Conservation (phyloP, 1,284 basidiomycete species). For the Austroboletus rostrupii region DNA sequence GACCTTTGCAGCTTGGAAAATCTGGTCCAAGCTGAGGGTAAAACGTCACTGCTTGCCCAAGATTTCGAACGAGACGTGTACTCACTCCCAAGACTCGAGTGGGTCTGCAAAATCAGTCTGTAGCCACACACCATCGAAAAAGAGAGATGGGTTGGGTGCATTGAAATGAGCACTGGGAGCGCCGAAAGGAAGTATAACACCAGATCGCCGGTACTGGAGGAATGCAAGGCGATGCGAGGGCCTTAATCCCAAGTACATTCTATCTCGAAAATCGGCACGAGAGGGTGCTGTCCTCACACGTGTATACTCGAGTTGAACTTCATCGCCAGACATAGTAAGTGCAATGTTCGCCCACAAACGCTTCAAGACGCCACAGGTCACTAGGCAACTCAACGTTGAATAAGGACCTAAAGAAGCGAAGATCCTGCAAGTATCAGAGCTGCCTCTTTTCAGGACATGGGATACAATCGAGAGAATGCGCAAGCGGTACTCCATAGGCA, state of each 20-base stretch:
- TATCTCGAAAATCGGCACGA: slow-evolving; percentile 33
- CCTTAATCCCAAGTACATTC: slow-evolving; percentile 30
- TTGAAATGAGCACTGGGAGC: slow-evolving; percentile 37
- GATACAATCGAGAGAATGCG: slow-evolving; percentile 19
- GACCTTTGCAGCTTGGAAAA: slow-evolving; percentile 32
- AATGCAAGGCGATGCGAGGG: slow-evolving; percentile 42
- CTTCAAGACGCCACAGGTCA: slow-evolving; percentile 6
- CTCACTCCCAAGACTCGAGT: slow-evolving; percentile 41
- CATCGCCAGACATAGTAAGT: slow-evolving; percentile 18
- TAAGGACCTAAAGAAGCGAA: slow-evolving; percentile 11
- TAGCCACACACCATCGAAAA: slow-evolving; percentile 35
- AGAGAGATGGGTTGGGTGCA: slow-evolving; percentile 37
- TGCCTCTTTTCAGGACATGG: slow-evolving; percentile 14
- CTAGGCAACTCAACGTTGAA: slow-evolving; percentile 20
- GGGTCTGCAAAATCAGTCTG: slow-evolving; percentile 38
- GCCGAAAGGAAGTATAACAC: slow-evolving; percentile 43
- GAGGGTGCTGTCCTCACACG: slow-evolving; percentile 26
- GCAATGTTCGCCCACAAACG: slow-evolving; percentile 15
- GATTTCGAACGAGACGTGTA: slow-evolving; percentile 1
- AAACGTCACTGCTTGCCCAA: slow-evolving; percentile 4
- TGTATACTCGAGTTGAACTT: slow-evolving; percentile 25
- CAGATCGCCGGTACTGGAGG: slow-evolving; percentile 35
- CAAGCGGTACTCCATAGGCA: slow-evolving; percentile 33
- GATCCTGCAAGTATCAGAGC: neutral
- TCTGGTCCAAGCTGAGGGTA: slow-evolving; percentile 12